Evolutionary conservation across 2,329 filamentous ascomycete genomes (phyloP).

Genomic region (Trichoderma sp.): DNA sequence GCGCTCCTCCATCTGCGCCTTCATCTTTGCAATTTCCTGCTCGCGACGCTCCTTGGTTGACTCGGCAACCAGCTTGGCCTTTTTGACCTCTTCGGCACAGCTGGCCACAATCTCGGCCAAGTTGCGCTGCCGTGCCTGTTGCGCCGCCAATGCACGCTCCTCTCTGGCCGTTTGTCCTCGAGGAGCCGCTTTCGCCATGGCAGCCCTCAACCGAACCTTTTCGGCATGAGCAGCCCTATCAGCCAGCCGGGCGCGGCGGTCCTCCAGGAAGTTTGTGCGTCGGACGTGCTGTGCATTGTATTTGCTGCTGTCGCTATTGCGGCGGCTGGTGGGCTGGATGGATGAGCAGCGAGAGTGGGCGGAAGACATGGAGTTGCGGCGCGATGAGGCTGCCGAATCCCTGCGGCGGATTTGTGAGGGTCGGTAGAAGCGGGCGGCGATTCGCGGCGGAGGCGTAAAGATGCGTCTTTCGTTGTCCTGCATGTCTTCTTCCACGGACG

Average conservation of each 20-base stretch:
- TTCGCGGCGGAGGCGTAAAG: slow-evolving; percentile 70
- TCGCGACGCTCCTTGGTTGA: slow-evolving; percentile 79
- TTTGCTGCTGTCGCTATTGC: slow-evolving; percentile 66
- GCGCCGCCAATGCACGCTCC: slow-evolving; percentile 74
- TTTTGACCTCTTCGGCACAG: slow-evolving; percentile 80
- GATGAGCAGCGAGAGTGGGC: slow-evolving; percentile 69
- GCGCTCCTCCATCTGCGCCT: slow-evolving; percentile 76
- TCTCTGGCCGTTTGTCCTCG: slow-evolving; percentile 67
- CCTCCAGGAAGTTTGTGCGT: slow-evolving; percentile 77
- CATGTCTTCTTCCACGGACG: slow-evolving; percentile 41
- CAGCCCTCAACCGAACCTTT: slow-evolving; percentile 76
- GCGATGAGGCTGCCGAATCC: slow-evolving; percentile 75
- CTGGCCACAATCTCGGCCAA: slow-evolving; percentile 78
- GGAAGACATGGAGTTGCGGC: slow-evolving; percentile 78
- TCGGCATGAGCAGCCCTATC: slow-evolving; percentile 81
- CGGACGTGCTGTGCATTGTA: slow-evolving; percentile 78
- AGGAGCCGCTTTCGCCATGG: slow-evolving; percentile 69
- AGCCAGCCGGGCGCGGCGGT: slow-evolving; percentile 75
- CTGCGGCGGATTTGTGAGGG: slow-evolving; percentile 67
- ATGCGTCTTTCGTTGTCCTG: slow-evolving; percentile 40
- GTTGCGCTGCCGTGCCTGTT: slow-evolving; percentile 77
- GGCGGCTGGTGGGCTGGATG: slow-evolving; percentile 54
- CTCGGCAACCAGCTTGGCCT: slow-evolving; percentile 80
- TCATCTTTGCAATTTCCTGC: slow-evolving; percentile 68
- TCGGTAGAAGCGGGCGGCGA: slow-evolving; percentile 77